Percentiles rank a stretch among this genome's conserved stretches.
These are phyloP conservation scores for Neocallimastix lanati DNA, from an alignment of 192 early-diverging fungal species.

Conservation along the genomic window DNA sequence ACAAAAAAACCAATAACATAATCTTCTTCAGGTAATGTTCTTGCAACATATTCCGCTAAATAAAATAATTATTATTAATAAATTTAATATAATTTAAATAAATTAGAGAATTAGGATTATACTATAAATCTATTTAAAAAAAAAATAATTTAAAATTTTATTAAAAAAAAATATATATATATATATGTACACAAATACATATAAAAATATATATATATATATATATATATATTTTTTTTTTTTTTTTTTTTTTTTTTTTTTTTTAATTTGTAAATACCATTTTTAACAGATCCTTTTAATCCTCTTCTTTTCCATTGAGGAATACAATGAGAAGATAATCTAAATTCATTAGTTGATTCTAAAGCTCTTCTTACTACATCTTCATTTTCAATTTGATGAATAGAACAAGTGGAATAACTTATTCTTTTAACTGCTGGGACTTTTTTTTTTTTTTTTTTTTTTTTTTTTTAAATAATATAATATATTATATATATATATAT, in stretches of 20 bases:
- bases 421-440: conserved; percentile 66
- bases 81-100: too few relatives aligned
- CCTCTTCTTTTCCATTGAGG: conserved; percentile 4
- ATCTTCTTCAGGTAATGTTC: conserved; percentile 63
- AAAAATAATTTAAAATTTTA: too few relatives aligned
- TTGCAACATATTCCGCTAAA: conserved; percentile 44
- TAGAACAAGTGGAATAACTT: conserved; percentile 92
- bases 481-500: neutral
- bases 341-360: conserved; percentile 27
- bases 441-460: too few relatives aligned
- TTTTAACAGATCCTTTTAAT: neutral
- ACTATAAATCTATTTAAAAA: too few relatives aligned
- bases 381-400: conserved; percentile 83
- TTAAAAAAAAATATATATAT: too few relatives aligned
- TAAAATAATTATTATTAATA: too few relatives aligned
- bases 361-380: conserved; percentile 67
- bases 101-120: too few relatives aligned
- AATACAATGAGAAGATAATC: conserved; percentile 9
- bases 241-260: too few relatives aligned
- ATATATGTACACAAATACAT: too few relatives aligned
- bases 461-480: too few relatives aligned
- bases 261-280: conserved; percentile 1
- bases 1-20: conserved; percentile 94
- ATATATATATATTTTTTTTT: too few relatives aligned
- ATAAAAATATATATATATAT: too few relatives aligned